Conservation (phyloP, 768 basidiomycete genomes). For the Hortiboletus flavorubellus region DNA sequence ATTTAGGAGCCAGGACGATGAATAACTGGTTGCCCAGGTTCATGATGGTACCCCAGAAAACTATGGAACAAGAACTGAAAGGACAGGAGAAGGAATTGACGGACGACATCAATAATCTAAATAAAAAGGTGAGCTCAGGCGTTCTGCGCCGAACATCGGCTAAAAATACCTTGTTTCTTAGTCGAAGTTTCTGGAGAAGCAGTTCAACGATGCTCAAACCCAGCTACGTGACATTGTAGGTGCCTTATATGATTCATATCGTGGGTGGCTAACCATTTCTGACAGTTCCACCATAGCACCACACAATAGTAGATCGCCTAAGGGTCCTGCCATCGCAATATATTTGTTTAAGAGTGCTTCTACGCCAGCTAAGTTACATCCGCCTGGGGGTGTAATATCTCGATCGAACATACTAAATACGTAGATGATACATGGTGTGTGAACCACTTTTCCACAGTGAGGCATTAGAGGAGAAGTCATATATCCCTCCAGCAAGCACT, state of each 20-base stretch:
- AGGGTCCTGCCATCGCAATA: slow-evolving; percentile 6
- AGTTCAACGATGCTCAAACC: slow-evolving; percentile 84
- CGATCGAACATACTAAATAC: slow-evolving; percentile 1
- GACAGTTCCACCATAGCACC: slow-evolving; percentile 31
- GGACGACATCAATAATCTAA: slow-evolving; percentile 77
- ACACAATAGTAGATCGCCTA: slow-evolving; percentile 20
- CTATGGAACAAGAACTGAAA: slow-evolving; percentile 77
- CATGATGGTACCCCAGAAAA: slow-evolving; percentile 74
- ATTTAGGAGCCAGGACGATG: neutral
- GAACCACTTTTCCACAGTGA: neutral
- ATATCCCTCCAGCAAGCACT: neutral
- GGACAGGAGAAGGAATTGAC: slow-evolving; percentile 76
- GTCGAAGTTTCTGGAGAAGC: slow-evolving; percentile 92
- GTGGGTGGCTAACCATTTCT: slow-evolving; percentile 3
- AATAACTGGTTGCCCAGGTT: slow-evolving; percentile 56
- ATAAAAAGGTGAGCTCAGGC: slow-evolving; percentile 69
- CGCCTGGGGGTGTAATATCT: neutral
- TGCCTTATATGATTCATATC: neutral
- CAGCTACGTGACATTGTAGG: slow-evolving; percentile 84
- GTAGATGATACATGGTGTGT: slow-evolving; percentile 1
- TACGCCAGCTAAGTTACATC: slow-evolving; percentile 1
- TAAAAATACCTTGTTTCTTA: slow-evolving; percentile 27
- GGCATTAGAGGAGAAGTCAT: neutral
- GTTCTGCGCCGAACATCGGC: neutral
- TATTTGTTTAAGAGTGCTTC: neutral